These are phyloP conservation scores for Aspergillus ochraceus DNA, from an alignment of 2,329 filamentous ascomycete species.

Conservation along the genomic window DNA sequence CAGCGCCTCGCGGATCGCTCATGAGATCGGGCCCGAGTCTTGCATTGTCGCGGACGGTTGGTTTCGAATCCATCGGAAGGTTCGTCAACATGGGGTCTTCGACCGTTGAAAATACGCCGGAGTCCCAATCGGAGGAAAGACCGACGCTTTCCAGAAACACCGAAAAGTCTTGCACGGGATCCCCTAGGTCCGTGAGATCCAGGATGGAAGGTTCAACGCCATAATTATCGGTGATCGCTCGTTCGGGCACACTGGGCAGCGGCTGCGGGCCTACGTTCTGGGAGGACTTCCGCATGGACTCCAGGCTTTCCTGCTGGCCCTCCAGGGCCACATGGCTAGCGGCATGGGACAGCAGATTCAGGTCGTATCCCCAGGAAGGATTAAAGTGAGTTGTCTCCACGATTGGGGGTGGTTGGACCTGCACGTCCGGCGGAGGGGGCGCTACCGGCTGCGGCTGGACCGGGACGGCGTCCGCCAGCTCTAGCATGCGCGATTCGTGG, in stretches of 20 bases:
- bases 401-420: conserved; percentile 39
- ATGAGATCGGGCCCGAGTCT: conserved; percentile 42
- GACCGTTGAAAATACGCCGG: conserved; percentile 46
- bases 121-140: conserved; percentile 51
- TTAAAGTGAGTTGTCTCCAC: conserved; percentile 49
- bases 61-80: conserved; percentile 39
- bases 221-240: conserved; percentile 43
- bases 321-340: conserved; percentile 51
- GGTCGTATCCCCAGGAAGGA: conserved; percentile 52
- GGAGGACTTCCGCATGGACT: conserved; percentile 37
- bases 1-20: conserved; percentile 37
- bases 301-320: conserved; percentile 44
- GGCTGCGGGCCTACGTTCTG: conserved; percentile 36
- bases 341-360: conserved; percentile 50
- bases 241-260: conserved; percentile 33
- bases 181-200: conserved; percentile 47
- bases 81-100: conserved; percentile 41
- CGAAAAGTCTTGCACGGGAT: conserved; percentile 51
- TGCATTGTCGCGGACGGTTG: conserved; percentile 30
- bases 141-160: conserved; percentile 52
- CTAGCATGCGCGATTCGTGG: conserved; percentile 47
- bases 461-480: conserved; percentile 45
- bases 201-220: conserved; percentile 47
- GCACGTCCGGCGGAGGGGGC: conserved; percentile 36
- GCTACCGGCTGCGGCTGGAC: conserved; percentile 39